Evolutionary conservation across 768 basidiomycete genomes (phyloP), one percentile per base, ranked within the genome.

Genomic region (Russula lepida): DNA sequence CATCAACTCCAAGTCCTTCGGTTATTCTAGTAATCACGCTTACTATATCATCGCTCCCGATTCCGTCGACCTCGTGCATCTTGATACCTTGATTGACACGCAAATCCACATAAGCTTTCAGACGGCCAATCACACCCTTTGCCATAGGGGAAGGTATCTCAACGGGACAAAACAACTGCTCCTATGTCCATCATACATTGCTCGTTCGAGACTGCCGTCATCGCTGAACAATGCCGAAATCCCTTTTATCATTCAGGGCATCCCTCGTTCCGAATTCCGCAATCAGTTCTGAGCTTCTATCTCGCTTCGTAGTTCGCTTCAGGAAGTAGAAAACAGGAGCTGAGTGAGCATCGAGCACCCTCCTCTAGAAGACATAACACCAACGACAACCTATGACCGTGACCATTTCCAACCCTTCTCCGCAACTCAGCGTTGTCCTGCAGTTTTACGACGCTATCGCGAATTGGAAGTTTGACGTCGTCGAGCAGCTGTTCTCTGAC

Each of bases 361-460:
- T n/a, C n/a, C n/a, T n/a, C n/a, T 12, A 28, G 33, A n/a, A 28
- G 13, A 25, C 3, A 6, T n/a, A n/a, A n/a, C n/a, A n/a, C n/a
- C 41, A 35, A 2, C 17, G 13, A 37, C 30, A 44, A 41, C 39
- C 51, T 3, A 44, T 44, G 21, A 23, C 27, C 19, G 28, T 39
- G 37, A 12, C 23, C 8, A 1, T 39, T 30, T 5, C 25, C 28
- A 58, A 57, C 23, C 43, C 51, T 13, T 63, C 62, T 12, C 49
- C 52, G 25, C 62, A 63, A 30, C 44, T 63, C 46, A 32, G 46
- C 52, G 39, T 21, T n/a, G 46, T 63, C 19, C 21, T 25, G 19
- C 33, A 43, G 30, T 63, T 28, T 17, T 63, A 54, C 52, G 47
- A 58, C 0, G 62, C 56, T 25, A 8, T 63, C 30, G 19, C 52